A percentile compares a stretch with the other conserved stretches of the same genome.
phyloP scores from a whole-genome alignment of 2,329 filamentous ascomycete genomes.

The Fusarium sterilihyphosum region DNA sequence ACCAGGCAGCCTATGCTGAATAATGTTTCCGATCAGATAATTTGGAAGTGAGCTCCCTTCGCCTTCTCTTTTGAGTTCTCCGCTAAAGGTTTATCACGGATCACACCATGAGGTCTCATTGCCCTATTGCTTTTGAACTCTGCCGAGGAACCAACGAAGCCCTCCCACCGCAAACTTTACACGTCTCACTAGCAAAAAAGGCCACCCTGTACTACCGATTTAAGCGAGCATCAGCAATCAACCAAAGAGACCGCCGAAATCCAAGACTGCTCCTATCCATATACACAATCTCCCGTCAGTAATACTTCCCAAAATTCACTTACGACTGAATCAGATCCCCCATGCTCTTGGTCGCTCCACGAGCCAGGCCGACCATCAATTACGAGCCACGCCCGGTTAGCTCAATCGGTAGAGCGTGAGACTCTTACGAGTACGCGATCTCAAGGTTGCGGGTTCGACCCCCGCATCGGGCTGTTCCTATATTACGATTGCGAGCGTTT shows the following conservation, averaged over 20 bases:
- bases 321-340: not conserved
- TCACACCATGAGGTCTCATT: too few relatives aligned
- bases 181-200: not conserved
- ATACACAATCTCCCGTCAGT: not conserved
- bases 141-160: not conserved
- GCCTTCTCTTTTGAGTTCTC: not conserved
- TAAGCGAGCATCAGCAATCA: not conserved
- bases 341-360: not conserved
- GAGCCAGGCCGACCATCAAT: not conserved
- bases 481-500: conserved; percentile 19
- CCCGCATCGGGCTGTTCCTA: conserved; percentile 55
- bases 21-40: too few relatives aligned
- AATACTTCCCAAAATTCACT: too few relatives aligned
- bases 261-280: not conserved
- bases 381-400: conserved; percentile 48
- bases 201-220: not conserved
- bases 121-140: too few relatives aligned
- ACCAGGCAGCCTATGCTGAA: not conserved
- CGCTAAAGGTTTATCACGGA: rapidly evolving
- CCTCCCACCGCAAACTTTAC: not conserved
- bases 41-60: rapidly evolving
- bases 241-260: not conserved
- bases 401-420: conserved; percentile 69
- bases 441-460: conserved; percentile 68
- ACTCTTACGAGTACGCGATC: conserved; percentile 64